Base-by-base conservation (phyloP, 1,284 basidiomycete genomes). In the Apiotrichum montevideense region DNA sequence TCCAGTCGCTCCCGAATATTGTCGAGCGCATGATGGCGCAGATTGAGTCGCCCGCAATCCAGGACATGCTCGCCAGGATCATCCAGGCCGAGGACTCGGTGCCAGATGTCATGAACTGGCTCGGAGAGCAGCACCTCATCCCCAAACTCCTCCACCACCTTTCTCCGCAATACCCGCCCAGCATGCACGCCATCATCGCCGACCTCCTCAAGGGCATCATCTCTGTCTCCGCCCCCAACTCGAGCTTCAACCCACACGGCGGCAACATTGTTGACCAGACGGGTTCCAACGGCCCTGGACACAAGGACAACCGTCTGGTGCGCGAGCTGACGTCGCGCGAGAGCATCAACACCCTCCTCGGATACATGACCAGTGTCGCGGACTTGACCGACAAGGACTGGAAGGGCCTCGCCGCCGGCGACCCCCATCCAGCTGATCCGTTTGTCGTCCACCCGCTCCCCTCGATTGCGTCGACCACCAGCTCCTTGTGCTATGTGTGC, bases 201-300 rank as follows among this genome's bases (percentile, higher is more conserved):
- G 96, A 99, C 62, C 83, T 98, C 51, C 84, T 98, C 69, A 96
- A 96, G 75, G 87, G 88, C 54, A 92, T 98, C 65, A 93, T 98
- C 64, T 88, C 92, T 32, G 88, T 98, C 79, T 90, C 92, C 15
- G 88, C 92, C 1, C 91, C 93, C 3, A 63, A 63, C 56, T 88
- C 91, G 2, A 66, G 77, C 41, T 67, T 77, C 70, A 74, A 74
- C 61, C 76, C 65, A 37, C 72, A 84, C 82, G 56, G 87, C 80
- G 64, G 83, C 80, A 59, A 88, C 85, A 67, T 84, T 78, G 42
- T 77, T 82, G 54, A 70, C 50, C 66, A 68, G 61, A 65, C 60
- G 6, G 63, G 63, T 62, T 47, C 54, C 0, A 62, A 62, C 51
- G 53, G 56, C 33, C 52, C 63, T 3, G 68, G 68, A 2, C 21